phyloP scores from a whole-genome alignment of 768 basidiomycete genomes.

The Termitomyces sp. region DNA sequence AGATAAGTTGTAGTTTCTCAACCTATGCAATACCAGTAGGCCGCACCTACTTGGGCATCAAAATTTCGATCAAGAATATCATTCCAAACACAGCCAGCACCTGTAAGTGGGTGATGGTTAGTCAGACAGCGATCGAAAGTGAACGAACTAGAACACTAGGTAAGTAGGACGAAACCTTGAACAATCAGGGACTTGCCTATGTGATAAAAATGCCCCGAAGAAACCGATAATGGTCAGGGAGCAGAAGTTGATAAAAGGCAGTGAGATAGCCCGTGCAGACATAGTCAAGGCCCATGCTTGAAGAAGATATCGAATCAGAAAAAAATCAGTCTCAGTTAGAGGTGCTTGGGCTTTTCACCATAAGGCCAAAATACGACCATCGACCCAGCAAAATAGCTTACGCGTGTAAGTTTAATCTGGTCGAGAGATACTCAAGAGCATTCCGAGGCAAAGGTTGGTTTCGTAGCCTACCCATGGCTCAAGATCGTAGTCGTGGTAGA shows the following conservation, averaged over 20 bases:
- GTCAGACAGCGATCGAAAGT: not conserved
- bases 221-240: constrained; percentile 8
- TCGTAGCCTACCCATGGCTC: not conserved
- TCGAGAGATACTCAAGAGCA: not conserved
- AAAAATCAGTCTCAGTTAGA: not conserved
- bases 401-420: constrained; percentile 11
- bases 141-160: not conserved
- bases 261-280: constrained; percentile 6
- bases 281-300: constrained; percentile 15
- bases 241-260: constrained; percentile 1
- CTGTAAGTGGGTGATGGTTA: not conserved
- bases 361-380: constrained; percentile 18
- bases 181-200: constrained; percentile 7
- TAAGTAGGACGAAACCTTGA: not conserved
- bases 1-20: constrained; percentile 16
- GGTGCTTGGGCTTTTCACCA: not conserved
- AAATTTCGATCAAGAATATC: constrained; percentile 22
- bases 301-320: not conserved
- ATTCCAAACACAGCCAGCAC: constrained; percentile 16
- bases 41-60: constrained; percentile 31
- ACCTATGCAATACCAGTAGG: not conserved
- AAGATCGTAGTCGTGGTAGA: not conserved
- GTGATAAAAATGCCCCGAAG: constrained; percentile 9
- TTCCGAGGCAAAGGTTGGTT: not conserved
- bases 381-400: constrained; percentile 8